Percentiles rank a stretch among this genome's conserved stretches.
phyloP scores from a whole-genome alignment of 2,329 filamentous ascomycete species.

The Pseudogymnoascus sp. region DNA sequence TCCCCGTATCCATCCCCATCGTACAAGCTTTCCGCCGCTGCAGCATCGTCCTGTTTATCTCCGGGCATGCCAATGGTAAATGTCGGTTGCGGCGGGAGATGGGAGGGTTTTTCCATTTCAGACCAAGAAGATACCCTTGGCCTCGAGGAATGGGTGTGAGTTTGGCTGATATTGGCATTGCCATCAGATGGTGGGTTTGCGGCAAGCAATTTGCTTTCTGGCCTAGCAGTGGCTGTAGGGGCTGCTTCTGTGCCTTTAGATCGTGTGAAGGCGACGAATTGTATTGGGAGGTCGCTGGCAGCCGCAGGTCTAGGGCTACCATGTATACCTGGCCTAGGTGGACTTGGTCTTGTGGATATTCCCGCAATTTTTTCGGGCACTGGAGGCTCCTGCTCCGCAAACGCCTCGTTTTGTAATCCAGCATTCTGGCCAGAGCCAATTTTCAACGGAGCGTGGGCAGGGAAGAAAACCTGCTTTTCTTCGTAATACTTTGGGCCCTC shows the following conservation, averaged over 20 bases:
- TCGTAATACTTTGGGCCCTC: neutral
- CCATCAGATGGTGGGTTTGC: neutral
- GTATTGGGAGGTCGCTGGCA: neutral
- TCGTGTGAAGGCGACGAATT: neutral
- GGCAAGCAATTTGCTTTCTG: neutral
- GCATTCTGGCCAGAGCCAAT: neutral
- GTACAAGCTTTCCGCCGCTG: neutral
- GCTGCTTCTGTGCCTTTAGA: neutral
- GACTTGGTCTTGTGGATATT: neutral
- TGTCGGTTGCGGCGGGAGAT: neutral
- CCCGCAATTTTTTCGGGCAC: neutral
- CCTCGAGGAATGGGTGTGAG: neutral
- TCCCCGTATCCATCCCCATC: neutral
- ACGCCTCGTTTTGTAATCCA: neutral
- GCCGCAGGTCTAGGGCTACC: neutral
- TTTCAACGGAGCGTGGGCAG: slow-evolving; percentile 1
- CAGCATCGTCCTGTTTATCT: neutral
- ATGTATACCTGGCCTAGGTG: neutral
- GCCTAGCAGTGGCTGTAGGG: too few relatives aligned
- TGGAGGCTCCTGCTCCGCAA: neutral
- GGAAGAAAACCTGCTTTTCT: neutral
- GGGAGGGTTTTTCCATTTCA: neutral
- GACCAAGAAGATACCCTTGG: neutral
- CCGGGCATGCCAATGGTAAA: neutral
- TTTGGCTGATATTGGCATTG: neutral